Evolutionary conservation across 768 basidiomycete species (phyloP).

Genomic region (Tricholoma furcatifolium): DNA sequence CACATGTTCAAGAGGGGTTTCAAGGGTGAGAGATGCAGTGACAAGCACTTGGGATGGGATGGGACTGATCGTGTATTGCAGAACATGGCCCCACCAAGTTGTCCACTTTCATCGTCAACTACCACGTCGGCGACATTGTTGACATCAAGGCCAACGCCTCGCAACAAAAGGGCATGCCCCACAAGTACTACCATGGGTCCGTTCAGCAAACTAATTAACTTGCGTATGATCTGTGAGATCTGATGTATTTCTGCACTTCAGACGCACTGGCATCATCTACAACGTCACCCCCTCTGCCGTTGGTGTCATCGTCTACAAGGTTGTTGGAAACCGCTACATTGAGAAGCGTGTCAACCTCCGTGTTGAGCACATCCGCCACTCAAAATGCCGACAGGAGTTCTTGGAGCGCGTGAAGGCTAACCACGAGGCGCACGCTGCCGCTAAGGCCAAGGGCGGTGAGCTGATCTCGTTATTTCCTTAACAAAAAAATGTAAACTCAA

Average conservation of each 20-base stretch:
- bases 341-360: constrained; percentile 99
- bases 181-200: constrained; percentile 97
- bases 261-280: constrained; percentile 97
- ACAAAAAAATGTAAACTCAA: constrained; percentile 1
- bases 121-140: constrained; percentile 96
- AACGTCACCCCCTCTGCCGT: constrained; percentile 95
- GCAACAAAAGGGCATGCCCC: constrained; percentile 99
- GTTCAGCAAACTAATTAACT: constrained; percentile 29
- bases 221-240: background rate
- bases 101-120: constrained; percentile 92
- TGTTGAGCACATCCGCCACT: constrained; percentile 94
- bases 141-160: constrained; percentile 99
- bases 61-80: constrained; percentile 27
- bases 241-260: constrained; percentile 28
- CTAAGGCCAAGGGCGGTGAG: constrained; percentile 89
- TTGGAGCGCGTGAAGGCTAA: constrained; percentile 93
- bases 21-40: constrained; percentile 67
- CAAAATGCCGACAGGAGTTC: constrained; percentile 97
- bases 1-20: constrained; percentile 99
- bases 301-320: constrained; percentile 96
- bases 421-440: constrained; percentile 77
- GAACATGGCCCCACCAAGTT: constrained; percentile 88
- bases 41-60: constrained; percentile 4
- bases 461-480: constrained; percentile 15
- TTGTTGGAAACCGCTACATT: constrained; percentile 98